Conservation (phyloP, 2,329 filamentous ascomycete species). For the Diaporthe nobilis region DNA sequence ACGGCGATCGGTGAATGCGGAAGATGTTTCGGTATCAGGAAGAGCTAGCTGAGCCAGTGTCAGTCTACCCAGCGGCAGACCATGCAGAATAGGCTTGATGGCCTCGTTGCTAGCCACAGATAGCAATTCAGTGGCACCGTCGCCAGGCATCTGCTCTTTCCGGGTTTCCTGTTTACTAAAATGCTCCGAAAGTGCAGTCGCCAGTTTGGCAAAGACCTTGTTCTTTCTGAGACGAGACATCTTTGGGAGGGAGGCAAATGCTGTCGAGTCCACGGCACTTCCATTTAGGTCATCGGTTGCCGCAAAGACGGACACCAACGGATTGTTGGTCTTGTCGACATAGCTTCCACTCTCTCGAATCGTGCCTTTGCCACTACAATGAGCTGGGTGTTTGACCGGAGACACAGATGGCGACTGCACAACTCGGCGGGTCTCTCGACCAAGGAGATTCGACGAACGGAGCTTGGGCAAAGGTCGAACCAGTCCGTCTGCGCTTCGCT, state of each 20-base stretch:
- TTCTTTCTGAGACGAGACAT: constrained; percentile 39
- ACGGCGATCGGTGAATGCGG: neutral
- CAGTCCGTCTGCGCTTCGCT: constrained; percentile 23
- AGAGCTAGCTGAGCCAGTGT: constrained; percentile 45
- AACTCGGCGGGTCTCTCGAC: neutral
- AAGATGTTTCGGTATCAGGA: constrained; percentile 28
- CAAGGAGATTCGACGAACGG: constrained; percentile 22
- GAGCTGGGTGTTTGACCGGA: neutral
- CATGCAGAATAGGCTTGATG: constrained; percentile 2
- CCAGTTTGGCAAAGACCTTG: constrained; percentile 40
- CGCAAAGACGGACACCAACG: constrained; percentile 22
- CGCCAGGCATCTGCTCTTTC: neutral
- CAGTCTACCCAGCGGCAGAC: neutral
- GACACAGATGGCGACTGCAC: constrained; percentile 15
- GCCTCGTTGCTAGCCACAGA: neutral
- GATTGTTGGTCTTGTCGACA: constrained; percentile 29
- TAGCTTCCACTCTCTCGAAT: constrained; percentile 1
- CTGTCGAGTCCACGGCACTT: constrained; percentile 23
- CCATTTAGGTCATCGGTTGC: neutral
- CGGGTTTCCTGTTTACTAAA: constrained; percentile 28
- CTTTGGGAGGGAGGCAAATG: constrained; percentile 4
- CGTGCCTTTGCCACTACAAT: neutral
- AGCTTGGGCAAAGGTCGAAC: constrained; percentile 33
- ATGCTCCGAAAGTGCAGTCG: constrained; percentile 38
- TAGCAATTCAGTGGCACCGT: neutral